These are phyloP conservation scores for Aphanomyces invadans DNA, from an alignment of 352 stramenopile genomes.

Conservation along the genomic window DNA sequence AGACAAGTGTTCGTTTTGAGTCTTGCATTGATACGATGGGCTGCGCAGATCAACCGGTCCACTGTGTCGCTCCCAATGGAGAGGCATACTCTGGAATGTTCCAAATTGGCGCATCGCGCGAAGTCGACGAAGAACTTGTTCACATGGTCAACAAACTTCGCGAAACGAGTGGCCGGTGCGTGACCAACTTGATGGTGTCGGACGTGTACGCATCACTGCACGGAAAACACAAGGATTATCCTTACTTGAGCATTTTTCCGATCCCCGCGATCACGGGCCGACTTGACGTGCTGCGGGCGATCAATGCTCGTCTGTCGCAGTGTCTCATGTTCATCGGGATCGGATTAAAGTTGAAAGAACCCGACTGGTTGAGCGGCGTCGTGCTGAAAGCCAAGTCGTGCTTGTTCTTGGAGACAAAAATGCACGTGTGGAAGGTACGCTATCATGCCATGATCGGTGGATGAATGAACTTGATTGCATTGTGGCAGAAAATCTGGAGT, in stretches of 20 bases:
- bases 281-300: constrained; percentile 10
- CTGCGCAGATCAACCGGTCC: neutral
- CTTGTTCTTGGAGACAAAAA: constrained; percentile 23
- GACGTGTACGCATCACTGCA: constrained; percentile 2
- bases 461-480: neutral
- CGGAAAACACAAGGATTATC: constrained; percentile 17
- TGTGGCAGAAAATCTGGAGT: constrained; percentile 23
- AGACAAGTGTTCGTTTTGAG: neutral
- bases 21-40: neutral
- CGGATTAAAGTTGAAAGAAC: constrained; percentile 5
- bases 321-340: constrained; percentile 23
- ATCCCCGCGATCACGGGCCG: constrained; percentile 14
- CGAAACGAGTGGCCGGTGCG: constrained; percentile 12
- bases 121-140: constrained; percentile 20
- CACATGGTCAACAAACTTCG: constrained; percentile 22
- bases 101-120: neutral
- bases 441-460: neutral
- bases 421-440: constrained; percentile 20
- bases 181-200: constrained; percentile 8
- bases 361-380: constrained; percentile 1
- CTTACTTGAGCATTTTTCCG: constrained; percentile 11
- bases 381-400: constrained; percentile 13
- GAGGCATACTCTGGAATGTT: constrained; percentile 13
- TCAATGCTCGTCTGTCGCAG: constrained; percentile 7
- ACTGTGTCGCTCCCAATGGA: constrained; percentile 12